phyloP scores from a whole-genome alignment of 2,329 filamentous ascomycete species.

The Aspergillus hortae region DNA sequence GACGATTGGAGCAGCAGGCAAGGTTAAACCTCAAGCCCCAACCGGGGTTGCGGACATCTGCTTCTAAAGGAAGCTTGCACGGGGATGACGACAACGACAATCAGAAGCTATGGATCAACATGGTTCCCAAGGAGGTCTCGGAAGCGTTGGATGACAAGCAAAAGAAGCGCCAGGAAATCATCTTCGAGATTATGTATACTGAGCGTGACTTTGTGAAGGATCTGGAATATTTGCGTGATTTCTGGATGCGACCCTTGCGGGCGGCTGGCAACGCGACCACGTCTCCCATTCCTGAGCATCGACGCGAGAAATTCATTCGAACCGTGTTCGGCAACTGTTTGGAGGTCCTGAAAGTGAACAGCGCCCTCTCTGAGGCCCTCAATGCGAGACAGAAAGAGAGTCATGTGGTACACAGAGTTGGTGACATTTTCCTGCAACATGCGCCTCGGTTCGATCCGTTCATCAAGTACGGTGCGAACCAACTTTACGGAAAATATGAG shows the following conservation, averaged over 20 bases:
- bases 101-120: slow-evolving; percentile 99
- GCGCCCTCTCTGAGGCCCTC: slow-evolving; percentile 78
- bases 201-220: slow-evolving; percentile 99
- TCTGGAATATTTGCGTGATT: slow-evolving; percentile 93
- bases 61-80: slow-evolving; percentile 69
- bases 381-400: slow-evolving; percentile 87
- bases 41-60: slow-evolving; percentile 73
- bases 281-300: slow-evolving; percentile 84
- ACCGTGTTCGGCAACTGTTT: slow-evolving; percentile 96
- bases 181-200: slow-evolving; percentile 97
- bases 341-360: slow-evolving; percentile 90
- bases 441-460: slow-evolving; percentile 93
- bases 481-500: slow-evolving; percentile 94
- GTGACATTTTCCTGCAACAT: slow-evolving; percentile 90
- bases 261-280: slow-evolving; percentile 60
- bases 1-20: slow-evolving; percentile 90
- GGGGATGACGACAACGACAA: slow-evolving; percentile 83
- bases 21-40: slow-evolving; percentile 90
- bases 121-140: slow-evolving; percentile 89
- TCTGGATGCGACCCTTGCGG: slow-evolving; percentile 93
- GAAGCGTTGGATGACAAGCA: slow-evolving; percentile 86
- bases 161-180: slow-evolving; percentile 97
- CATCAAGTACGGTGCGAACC: slow-evolving; percentile 92
- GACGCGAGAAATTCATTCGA: slow-evolving; percentile 84
- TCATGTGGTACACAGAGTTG: slow-evolving; percentile 82